Evolutionary conservation across 306 rosid genomes (phyloP).

Genomic region (Cucumis cinereus): DNA sequence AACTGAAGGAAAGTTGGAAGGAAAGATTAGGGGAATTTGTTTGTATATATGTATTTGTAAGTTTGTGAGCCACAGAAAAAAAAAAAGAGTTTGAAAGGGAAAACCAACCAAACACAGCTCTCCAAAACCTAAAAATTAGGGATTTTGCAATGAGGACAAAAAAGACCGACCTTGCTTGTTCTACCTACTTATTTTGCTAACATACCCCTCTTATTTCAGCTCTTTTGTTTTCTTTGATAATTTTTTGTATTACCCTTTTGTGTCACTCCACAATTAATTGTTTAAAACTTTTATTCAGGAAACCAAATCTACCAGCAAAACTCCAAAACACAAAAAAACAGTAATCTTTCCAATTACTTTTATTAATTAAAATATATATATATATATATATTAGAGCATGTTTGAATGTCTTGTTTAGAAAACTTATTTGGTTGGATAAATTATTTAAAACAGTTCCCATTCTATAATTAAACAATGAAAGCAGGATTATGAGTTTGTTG

Average conservation of each 20-base stretch:
- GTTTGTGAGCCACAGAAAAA: not conserved
- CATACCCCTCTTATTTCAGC: not conserved
- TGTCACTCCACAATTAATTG: not conserved
- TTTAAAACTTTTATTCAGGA: not conserved
- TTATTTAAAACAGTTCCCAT: not conserved
- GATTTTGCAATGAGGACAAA: conserved; percentile 4
- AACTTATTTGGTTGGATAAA: not conserved
- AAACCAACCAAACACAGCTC: not conserved
- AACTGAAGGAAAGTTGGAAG: not conserved
- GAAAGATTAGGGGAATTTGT: not conserved
- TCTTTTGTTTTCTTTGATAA: not conserved
- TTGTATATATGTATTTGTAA: not conserved
- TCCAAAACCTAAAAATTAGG: conserved; percentile 4
- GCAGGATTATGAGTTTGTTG: not conserved
- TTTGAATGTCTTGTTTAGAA: not conserved
- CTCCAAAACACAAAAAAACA: not conserved
- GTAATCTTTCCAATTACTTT: not conserved
- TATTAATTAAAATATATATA: not conserved
- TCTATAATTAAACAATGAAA: not conserved
- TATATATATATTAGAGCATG: not conserved
- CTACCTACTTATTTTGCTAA: not conserved
- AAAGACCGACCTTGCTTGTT: conserved; percentile 1
- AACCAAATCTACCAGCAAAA: not conserved
- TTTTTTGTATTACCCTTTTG: not conserved
- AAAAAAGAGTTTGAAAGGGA: not conserved